Evolutionary conservation across 2,329 filamentous ascomycete genomes (phyloP).

Genomic region (Cercospora janseana): DNA sequence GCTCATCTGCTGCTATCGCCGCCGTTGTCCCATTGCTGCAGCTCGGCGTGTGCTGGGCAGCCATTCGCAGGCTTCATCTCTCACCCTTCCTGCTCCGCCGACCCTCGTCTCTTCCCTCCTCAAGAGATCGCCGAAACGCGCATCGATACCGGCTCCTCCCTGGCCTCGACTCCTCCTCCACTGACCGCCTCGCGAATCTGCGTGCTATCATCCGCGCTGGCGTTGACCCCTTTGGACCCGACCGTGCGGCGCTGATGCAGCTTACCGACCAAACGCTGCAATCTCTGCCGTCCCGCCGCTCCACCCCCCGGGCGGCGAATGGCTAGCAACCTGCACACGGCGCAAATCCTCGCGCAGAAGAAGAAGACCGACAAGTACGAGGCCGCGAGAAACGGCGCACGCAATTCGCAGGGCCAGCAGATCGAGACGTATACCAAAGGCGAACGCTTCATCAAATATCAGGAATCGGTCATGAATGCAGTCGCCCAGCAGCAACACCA

Average conservation of each 20-base stretch:
- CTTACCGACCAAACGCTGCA: constrained; percentile 7
- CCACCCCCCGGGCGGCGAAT: constrained; percentile 9
- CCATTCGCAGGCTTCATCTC: too few relatives aligned
- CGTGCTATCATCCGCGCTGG: too few relatives aligned
- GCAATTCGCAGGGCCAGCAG: constrained; percentile 7
- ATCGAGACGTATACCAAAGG: constrained; percentile 15
- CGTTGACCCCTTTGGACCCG: too few relatives aligned
- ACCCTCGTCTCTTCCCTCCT: too few relatives aligned
- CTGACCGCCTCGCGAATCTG: too few relatives aligned
- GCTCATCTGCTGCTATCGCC: too few relatives aligned
- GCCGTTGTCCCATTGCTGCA: too few relatives aligned
- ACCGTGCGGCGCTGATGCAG: constrained; percentile 11
- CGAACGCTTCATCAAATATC: constrained; percentile 13
- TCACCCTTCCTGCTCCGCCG: too few relatives aligned
- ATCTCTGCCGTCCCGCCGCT: constrained; percentile 9
- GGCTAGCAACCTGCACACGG: constrained; percentile 11
- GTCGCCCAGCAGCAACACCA: constrained; percentile 15
- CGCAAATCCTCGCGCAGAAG: constrained; percentile 16
- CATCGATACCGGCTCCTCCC: too few relatives aligned
- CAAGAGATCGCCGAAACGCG: too few relatives aligned
- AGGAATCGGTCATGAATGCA: constrained; percentile 16
- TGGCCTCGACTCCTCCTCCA: too few relatives aligned
- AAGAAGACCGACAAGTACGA: constrained; percentile 15
- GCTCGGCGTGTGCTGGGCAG: too few relatives aligned
- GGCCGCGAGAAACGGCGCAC: constrained; percentile 9